Evolutionary conservation across 257 asterid genomes (phyloP).

Genomic region (Plantago ovata): DNA sequence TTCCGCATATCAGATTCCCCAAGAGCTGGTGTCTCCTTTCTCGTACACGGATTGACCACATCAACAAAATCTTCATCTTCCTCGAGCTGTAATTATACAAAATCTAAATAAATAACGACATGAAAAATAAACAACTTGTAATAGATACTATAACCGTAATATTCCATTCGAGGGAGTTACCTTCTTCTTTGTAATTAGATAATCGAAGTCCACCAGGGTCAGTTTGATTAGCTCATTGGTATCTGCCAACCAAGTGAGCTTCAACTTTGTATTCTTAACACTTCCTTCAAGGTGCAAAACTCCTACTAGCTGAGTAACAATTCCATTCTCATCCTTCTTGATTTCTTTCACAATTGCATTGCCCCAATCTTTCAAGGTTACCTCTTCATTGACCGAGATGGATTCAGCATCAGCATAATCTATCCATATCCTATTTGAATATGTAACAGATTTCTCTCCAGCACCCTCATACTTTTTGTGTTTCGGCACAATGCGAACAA

Average conservation of each 20-base stretch:
- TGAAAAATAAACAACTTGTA: too few species aligned
- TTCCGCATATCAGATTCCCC: slow-evolving; percentile 92
- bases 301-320: slow-evolving; percentile 61
- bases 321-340: slow-evolving; percentile 69
- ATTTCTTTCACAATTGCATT: slow-evolving; percentile 79
- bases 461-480: slow-evolving; percentile 91
- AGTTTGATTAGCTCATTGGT: slow-evolving; percentile 61
- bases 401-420: slow-evolving; percentile 84
- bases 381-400: slow-evolving; percentile 72
- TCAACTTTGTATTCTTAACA: slow-evolving; percentile 88
- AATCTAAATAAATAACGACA: too few species aligned
- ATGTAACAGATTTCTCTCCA: slow-evolving; percentile 80
- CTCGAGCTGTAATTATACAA: slow-evolving; percentile 88
- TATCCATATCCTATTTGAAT: slow-evolving; percentile 67
- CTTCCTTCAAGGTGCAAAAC: slow-evolving; percentile 86
- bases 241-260: slow-evolving; percentile 89
- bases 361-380: slow-evolving; percentile 95
- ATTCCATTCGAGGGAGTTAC: slow-evolving; percentile 23
- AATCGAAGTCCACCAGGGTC: slow-evolving; percentile 69
- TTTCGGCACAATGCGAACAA: slow-evolving; percentile 67
- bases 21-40: slow-evolving; percentile 56
- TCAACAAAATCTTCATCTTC: slow-evolving; percentile 79
- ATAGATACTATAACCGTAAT: too few species aligned
- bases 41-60: slow-evolving; percentile 74
- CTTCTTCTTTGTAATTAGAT: slow-evolving; percentile 91